These are phyloP conservation scores for Linanthus parryae DNA, from an alignment of 148 eudicot genomes.

Conservation along the genomic window DNA sequence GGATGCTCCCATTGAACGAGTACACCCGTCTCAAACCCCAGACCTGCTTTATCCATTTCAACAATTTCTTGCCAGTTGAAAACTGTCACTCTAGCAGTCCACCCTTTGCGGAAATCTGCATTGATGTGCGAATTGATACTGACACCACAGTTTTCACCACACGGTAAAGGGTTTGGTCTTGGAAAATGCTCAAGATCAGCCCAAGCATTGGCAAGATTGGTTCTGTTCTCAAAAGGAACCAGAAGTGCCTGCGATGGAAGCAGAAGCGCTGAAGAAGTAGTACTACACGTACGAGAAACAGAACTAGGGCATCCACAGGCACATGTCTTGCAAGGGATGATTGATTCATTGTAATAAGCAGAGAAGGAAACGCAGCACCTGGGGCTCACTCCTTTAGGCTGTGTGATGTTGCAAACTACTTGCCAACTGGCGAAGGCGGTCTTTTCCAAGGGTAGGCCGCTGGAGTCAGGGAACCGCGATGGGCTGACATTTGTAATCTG, in stretches of 20 bases:
- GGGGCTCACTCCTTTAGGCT: slow-evolving; percentile 23
- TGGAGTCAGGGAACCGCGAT: slow-evolving; percentile 11
- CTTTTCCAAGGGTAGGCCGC: slow-evolving; percentile 19
- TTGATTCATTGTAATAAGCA: slow-evolving; percentile 37
- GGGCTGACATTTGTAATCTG: slow-evolving; percentile 28
- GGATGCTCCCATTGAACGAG: slow-evolving; percentile 54
- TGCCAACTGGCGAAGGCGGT: slow-evolving; percentile 43
- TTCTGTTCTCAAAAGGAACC: slow-evolving; percentile 77
- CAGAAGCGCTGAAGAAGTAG: slow-evolving; percentile 58
- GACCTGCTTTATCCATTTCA: slow-evolving; percentile 44
- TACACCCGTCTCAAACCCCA: slow-evolving; percentile 64
- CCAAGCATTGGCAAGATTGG: slow-evolving; percentile 53
- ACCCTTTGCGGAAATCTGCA: slow-evolving; percentile 48
- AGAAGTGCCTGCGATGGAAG: slow-evolving; percentile 82
- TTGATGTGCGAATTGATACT: slow-evolving; percentile 71
- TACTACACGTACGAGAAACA: slow-evolving; percentile 31
- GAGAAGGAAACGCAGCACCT: slow-evolving; percentile 49
- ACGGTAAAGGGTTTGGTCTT: slow-evolving; percentile 62
- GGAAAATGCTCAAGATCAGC: slow-evolving; percentile 51
- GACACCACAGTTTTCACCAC: slow-evolving; percentile 81
- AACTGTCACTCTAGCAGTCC: slow-evolving; percentile 58
- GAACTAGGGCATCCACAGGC: slow-evolving; percentile 53
- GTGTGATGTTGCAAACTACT: slow-evolving; percentile 43
- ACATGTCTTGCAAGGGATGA: slow-evolving; percentile 51
- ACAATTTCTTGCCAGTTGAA: slow-evolving; percentile 62